These are phyloP conservation scores for Castanea sativa DNA, from an alignment of 306 rosid species.

Conservation along the genomic window DNA sequence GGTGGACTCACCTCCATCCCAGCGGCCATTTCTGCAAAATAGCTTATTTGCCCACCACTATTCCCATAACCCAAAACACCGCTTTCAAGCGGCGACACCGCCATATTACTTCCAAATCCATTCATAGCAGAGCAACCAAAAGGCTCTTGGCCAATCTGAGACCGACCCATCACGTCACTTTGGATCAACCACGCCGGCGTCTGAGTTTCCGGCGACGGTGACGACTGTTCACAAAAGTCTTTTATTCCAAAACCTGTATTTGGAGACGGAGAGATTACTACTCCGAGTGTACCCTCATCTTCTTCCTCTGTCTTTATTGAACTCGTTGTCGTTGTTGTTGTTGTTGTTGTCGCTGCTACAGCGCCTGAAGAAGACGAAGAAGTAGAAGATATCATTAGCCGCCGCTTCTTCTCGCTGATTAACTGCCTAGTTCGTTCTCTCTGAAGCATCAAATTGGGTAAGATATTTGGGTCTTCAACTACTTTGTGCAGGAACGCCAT, in stretches of 20 bases:
- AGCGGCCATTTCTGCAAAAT: constrained; percentile 50
- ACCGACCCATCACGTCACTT: neutral
- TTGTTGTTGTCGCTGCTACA: constrained; percentile 5
- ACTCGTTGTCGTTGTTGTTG: no score
- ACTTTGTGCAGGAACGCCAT: constrained; percentile 70
- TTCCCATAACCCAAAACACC: constrained; percentile 6
- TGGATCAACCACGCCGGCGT: constrained; percentile 36
- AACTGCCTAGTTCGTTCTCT: constrained; percentile 27
- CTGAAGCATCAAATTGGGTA: constrained; percentile 47
- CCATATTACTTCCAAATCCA: neutral
- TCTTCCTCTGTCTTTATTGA: constrained; percentile 49
- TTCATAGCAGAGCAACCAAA: constrained; percentile 9
- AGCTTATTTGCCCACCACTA: constrained; percentile 24
- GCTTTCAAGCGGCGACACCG: constrained; percentile 24
- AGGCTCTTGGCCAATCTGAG: constrained; percentile 14
- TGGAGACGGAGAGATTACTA: constrained; percentile 36
- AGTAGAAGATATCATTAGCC: constrained; percentile 26
- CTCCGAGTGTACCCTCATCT: constrained; percentile 24
- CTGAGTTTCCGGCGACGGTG: constrained; percentile 23
- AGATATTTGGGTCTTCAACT: constrained; percentile 68
- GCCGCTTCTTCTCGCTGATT: constrained; percentile 46
- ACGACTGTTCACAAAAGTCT: constrained; percentile 14
- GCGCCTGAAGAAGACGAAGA: constrained; percentile 46
- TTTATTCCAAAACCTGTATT: constrained; percentile 48
- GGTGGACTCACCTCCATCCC: constrained; percentile 37